These are phyloP conservation scores for Pythium pectinolyticum DNA, from an alignment of 352 stramenopile species.

Conservation along the genomic window DNA sequence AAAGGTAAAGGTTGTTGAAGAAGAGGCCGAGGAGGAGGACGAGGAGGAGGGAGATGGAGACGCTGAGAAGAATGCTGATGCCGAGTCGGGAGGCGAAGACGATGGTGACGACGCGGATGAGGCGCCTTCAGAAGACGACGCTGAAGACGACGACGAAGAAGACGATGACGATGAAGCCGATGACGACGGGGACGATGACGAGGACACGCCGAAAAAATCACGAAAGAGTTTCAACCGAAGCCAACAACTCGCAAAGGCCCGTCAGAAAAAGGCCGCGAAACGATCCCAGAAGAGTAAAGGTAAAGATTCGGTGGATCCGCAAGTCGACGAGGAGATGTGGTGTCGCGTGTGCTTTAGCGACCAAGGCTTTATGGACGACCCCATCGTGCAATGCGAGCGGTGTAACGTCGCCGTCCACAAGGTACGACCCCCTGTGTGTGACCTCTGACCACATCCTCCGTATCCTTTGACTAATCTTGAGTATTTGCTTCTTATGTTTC, in stretches of 20 bases:
- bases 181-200: conserved; percentile 43
- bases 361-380: conserved; percentile 83
- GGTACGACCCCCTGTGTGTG: conserved; percentile 37
- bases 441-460: not conserved
- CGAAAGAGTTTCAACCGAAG: conserved; percentile 43
- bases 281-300: conserved; percentile 30
- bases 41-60: conserved; percentile 12
- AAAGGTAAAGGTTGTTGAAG: conserved; percentile 23
- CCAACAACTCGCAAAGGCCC: conserved; percentile 28
- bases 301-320: conserved; percentile 46
- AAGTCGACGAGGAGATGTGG: conserved; percentile 86
- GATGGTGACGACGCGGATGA: conserved; percentile 26
- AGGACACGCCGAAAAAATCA: conserved; percentile 37
- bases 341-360: conserved; percentile 89
- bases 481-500: conserved; percentile 1
- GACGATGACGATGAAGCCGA: conserved; percentile 36
- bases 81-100: conserved; percentile 24
- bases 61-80: conserved; percentile 24
- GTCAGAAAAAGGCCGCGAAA: conserved; percentile 19
- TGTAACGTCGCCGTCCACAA: conserved; percentile 84
- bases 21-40: conserved; percentile 4
- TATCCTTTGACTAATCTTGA: not conserved
- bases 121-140: conserved; percentile 27
- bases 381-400: conserved; percentile 87
- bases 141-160: conserved; percentile 29